These are phyloP conservation scores for Kregervanrija pseudodelftensis DNA, from an alignment of 805 yeast species.

Conservation along the genomic window DNA sequence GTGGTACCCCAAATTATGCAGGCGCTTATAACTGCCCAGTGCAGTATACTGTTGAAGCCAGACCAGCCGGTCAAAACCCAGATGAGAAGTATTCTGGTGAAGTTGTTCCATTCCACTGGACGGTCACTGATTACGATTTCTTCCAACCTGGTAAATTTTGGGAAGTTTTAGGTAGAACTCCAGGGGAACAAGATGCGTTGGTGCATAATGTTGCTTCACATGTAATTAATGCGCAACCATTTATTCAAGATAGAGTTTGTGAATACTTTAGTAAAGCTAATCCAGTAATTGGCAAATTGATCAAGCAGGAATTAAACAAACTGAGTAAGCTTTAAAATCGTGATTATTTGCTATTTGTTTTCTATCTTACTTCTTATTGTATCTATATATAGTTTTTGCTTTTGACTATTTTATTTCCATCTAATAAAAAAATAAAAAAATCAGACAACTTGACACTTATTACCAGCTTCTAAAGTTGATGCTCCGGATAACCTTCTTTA, in stretches of 20 bases:
- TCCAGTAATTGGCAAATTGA: slow-evolving; percentile 56
- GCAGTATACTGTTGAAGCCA: slow-evolving; percentile 34
- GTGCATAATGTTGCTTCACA: slow-evolving; percentile 82
- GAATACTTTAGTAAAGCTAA: slow-evolving; percentile 71
- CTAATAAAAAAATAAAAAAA: background rate
- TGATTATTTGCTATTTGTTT: background rate
- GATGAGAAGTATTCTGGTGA: slow-evolving; percentile 30
- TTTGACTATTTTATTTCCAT: background rate
- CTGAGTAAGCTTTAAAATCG: slow-evolving; percentile 8
- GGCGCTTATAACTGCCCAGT: slow-evolving; percentile 46
- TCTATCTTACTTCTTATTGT: background rate
- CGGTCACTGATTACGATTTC: slow-evolving; percentile 60
- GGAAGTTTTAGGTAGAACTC: slow-evolving; percentile 67
- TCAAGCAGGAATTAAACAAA: slow-evolving; percentile 46
- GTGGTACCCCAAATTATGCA: slow-evolving; percentile 69
- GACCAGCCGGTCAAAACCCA: slow-evolving; percentile 21
- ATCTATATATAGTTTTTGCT: background rate
- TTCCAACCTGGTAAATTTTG: slow-evolving; percentile 73
- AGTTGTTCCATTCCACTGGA: slow-evolving; percentile 77
- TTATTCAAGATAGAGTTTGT: slow-evolving; percentile 71
- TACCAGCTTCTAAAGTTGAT: too few relatives aligned
- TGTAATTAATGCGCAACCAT: slow-evolving; percentile 58
- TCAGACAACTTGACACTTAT: too few relatives aligned
- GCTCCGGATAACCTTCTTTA: too few relatives aligned
- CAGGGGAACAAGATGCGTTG: slow-evolving; percentile 78